These are phyloP conservation scores for Phytopythium mirpurense DNA, from an alignment of 352 stramenopile genomes.

Conservation along the genomic window DNA sequence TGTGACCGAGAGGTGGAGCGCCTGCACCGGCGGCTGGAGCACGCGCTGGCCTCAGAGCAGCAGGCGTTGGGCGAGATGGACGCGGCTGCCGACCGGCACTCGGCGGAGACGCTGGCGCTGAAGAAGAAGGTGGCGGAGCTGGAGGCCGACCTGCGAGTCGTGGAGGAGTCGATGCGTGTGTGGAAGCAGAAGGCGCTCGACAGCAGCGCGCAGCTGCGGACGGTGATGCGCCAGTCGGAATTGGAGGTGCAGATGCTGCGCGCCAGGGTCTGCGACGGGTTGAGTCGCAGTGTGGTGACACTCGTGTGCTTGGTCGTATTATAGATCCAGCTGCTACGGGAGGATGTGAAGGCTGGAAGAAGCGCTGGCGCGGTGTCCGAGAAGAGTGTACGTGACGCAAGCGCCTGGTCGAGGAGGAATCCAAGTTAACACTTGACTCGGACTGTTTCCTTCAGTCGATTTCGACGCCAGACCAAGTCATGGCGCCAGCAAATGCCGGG, in stretches of 20 bases:
- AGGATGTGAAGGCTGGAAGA: background rate
- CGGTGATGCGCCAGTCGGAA: background rate
- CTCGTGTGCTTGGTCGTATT: too few species aligned
- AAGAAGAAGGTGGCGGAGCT: slow-evolving; percentile 72
- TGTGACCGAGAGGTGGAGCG: background rate
- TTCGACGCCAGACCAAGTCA: slow-evolving; percentile 15
- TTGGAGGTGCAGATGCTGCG: background rate
- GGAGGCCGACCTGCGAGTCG: slow-evolving; percentile 60
- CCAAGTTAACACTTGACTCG: too few species aligned
- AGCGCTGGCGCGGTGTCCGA: background rate
- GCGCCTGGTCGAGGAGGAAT: too few species aligned
- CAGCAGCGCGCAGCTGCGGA: slow-evolving; percentile 35
- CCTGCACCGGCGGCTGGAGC: slow-evolving; percentile 48
- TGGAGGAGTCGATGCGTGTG: slow-evolving; percentile 55
- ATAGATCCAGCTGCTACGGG: slow-evolving; percentile 1
- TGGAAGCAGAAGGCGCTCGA: slow-evolving; percentile 75
- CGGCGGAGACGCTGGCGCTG: slow-evolving; percentile 50
- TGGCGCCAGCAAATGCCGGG: slow-evolving; percentile 32
- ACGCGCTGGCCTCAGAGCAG: slow-evolving; percentile 57
- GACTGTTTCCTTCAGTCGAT: slow-evolving; percentile 7
- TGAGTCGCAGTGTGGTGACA: too few species aligned
- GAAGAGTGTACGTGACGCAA: background rate
- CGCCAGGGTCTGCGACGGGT: too few species aligned
- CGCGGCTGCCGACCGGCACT: slow-evolving; percentile 35
- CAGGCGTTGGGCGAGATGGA: slow-evolving; percentile 60